Conservation (phyloP, 306 rosid species). For the Ziziphus jujuba region DNA sequence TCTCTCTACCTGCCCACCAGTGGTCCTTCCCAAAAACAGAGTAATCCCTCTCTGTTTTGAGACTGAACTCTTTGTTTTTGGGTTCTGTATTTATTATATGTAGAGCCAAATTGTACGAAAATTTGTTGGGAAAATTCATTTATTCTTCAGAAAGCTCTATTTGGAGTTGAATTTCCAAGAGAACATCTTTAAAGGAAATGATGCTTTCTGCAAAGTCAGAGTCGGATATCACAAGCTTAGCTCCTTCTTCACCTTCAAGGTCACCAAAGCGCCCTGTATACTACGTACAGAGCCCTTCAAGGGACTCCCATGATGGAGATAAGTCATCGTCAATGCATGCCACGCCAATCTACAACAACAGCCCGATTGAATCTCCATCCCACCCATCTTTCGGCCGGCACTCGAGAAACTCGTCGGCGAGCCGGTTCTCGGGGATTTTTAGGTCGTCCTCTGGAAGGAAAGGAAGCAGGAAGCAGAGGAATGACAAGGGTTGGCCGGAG, state of each 20-base stretch:
- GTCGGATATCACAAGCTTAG: constrained; percentile 87
- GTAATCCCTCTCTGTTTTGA: not conserved
- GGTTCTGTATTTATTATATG: no score
- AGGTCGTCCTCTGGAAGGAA: constrained; percentile 86
- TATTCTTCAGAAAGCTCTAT: not conserved
- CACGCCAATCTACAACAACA: constrained; percentile 82
- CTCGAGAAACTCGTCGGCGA: constrained; percentile 86
- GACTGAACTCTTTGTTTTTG: no score
- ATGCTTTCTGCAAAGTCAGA: constrained; percentile 80
- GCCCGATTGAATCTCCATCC: constrained; percentile 95
- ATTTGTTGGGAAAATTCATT: no score
- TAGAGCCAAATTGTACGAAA: no score
- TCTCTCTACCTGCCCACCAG: not conserved
- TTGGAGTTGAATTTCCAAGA: not conserved
- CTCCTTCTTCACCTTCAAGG: constrained; percentile 90
- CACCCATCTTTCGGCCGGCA: constrained; percentile 94
- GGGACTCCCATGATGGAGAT: constrained; percentile 93
- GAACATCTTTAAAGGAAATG: not conserved
- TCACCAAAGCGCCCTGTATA: constrained; percentile 78
- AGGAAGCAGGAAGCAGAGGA: constrained; percentile 55
- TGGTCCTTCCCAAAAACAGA: constrained; percentile 6
- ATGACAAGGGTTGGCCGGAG: constrained; percentile 97
- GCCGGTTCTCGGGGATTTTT: constrained; percentile 86
- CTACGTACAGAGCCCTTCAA: constrained; percentile 92
- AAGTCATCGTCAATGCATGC: constrained; percentile 88